Evolutionary conservation across 768 basidiomycete species (phyloP).

Genomic region (Podaxis pistillaris): DNA sequence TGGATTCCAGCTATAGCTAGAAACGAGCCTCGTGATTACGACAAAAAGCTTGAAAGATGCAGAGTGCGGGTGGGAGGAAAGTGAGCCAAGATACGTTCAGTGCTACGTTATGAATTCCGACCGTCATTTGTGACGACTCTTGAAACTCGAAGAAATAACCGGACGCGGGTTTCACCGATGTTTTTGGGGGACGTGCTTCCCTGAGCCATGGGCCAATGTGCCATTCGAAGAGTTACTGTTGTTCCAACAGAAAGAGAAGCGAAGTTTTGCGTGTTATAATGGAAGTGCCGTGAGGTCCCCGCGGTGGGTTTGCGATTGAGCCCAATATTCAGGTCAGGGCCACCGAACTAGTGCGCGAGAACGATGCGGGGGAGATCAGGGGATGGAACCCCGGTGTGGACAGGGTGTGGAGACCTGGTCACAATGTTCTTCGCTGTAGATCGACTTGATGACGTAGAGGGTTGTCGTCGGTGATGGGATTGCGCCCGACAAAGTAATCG

Average conservation of each 20-base stretch:
- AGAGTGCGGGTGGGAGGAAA: background rate
- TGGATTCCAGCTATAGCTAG: background rate
- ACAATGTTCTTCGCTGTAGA: background rate
- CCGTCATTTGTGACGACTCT: background rate
- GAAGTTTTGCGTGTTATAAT: background rate
- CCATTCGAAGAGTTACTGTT: background rate
- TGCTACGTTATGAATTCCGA: background rate
- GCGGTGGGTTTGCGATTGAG: too few relatives aligned
- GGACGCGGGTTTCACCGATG: background rate
- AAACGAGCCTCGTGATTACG: background rate
- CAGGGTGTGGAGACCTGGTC: background rate
- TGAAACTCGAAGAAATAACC: background rate
- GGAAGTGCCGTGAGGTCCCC: background rate
- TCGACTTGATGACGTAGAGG: constrained; percentile 2
- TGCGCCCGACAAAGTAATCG: background rate
- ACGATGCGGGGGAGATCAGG: background rate
- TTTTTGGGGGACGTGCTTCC: background rate
- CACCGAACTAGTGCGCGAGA: background rate
- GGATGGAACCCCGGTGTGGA: background rate
- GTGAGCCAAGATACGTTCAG: background rate
- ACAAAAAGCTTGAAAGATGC: background rate
- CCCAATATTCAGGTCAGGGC: too few relatives aligned
- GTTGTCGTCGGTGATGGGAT: background rate
- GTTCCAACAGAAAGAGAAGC: constrained; percentile 6
- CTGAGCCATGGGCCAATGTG: background rate